Evolutionary conservation across 192 early-diverging fungal species (phyloP), one percentile per base, ranked within the genome.

Genomic region (Gonapodya prolifera): DNA sequence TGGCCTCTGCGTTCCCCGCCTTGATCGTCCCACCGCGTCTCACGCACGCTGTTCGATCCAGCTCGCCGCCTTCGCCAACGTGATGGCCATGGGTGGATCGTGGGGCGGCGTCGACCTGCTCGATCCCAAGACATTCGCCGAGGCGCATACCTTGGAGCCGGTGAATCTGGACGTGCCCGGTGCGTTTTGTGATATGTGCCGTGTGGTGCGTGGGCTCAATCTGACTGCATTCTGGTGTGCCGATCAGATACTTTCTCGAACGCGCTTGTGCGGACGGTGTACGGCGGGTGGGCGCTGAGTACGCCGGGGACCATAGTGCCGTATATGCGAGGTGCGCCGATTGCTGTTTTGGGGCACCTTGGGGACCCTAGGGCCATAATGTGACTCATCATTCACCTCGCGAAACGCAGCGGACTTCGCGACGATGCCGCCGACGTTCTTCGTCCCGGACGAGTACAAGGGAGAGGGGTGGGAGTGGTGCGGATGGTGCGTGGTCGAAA

Each of bases 381-480:
- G 45, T 61, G 8, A 16, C 23, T 61, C 23, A 16, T 61, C 23
- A 16, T 61, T 61, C 23, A 23, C 23, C 23, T 61, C 23, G 8
- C 8, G 45, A 61, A 73, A 73, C n/a, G n/a, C n/a, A 32, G 71
- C 71, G 28, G 71, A 73, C 71, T 30, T 18, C 8, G 13, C 16
- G 8, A 32, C 71, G 31, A 16, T 73, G 71, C 71, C 71, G 13
- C 71, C 71, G 2, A 73, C 18, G 16, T 73, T 73, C 71, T 18
- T 16, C 8, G 16, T 73, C 8, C 71, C 71, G 8, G 31, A 16
- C 2, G 71, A 32, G 31, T 73, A 32, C 28, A 73, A 30, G 71
- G 71, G 71, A 32, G 71, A 73, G 28, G 71, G 71, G 16, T 73
- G 71, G 71, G 8, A 2, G 71, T 73, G 71, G 71, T 73, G 18